Percentiles rank a stretch among this genome's conserved stretches.
Evolutionary conservation across 2,329 filamentous ascomycete genomes (phyloP).

Genomic region (Ophiocordyceps polyrhachis-furcata): DNA sequence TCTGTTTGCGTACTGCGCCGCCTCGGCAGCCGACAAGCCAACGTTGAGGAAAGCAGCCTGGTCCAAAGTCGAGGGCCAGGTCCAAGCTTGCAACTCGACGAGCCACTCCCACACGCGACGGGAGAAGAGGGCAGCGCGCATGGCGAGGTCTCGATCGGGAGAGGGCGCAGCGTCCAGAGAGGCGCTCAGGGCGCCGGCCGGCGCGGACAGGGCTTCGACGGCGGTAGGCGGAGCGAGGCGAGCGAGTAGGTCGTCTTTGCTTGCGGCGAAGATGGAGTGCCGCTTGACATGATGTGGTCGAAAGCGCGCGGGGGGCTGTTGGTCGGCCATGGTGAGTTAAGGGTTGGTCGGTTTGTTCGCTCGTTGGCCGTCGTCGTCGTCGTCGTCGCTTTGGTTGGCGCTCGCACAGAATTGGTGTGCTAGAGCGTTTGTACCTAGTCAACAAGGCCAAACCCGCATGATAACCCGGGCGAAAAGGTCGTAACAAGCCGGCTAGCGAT

Average conservation of each 20-base stretch:
- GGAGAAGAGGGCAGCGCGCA: slow-evolving; percentile 50
- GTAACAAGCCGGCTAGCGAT: slow-evolving; percentile 6
- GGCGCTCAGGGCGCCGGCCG: slow-evolving; percentile 30
- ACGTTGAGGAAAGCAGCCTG: slow-evolving; percentile 37
- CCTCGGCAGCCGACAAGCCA: slow-evolving; percentile 44
- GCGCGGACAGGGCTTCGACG: slow-evolving; percentile 38
- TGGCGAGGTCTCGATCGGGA: slow-evolving; percentile 51
- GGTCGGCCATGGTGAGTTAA: slow-evolving; percentile 12
- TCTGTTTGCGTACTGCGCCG: slow-evolving; percentile 50
- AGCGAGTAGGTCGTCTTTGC: slow-evolving; percentile 38
- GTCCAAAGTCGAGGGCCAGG: slow-evolving; percentile 24
- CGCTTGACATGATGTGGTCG: slow-evolving; percentile 12
- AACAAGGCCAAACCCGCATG: slow-evolving; percentile 6
- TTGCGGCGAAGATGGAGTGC: slow-evolving; percentile 11
- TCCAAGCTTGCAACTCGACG: slow-evolving; percentile 45
- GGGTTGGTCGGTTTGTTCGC: neutral
- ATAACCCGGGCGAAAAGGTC: slow-evolving; percentile 15
- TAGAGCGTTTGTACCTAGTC: neutral
- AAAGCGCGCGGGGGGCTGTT: slow-evolving; percentile 14
- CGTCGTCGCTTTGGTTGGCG: neutral
- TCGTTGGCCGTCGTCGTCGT: neutral
- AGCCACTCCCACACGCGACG: slow-evolving; percentile 58
- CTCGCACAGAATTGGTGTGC: neutral
- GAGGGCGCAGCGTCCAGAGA: slow-evolving; percentile 45
- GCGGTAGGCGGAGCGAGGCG: slow-evolving; percentile 42